Base-by-base conservation (phyloP, 2,329 filamentous ascomycete species). In the Fusarium irregulare region DNA sequence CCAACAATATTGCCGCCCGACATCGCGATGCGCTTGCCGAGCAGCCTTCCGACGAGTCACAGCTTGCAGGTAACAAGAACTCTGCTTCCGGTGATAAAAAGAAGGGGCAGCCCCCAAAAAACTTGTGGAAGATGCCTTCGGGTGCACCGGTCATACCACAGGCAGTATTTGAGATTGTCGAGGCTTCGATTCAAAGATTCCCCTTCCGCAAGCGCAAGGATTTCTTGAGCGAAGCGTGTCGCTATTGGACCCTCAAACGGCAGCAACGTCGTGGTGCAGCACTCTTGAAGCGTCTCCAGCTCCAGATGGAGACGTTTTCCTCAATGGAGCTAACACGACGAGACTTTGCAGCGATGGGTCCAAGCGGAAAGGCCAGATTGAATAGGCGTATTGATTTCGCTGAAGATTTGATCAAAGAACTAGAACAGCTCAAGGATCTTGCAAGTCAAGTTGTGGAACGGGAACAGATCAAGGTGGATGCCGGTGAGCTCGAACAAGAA, bases 221-320 rank as follows among this genome's bases (percentile, higher is more conserved):
- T 65, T 99, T 93, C 78, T 91, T 97, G 4, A 91, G 93, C 60
- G 95, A 98, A 79, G 93, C 93, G 3, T 98, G 95, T 82, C 94
- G 93, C 73, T 99, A 98, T 81, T 99, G 96, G 96, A 98, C 96
- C 0, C 81, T 99, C 68, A 99, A 99, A 82, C 89, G 96, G 59
- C 96, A 99, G 79, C 93, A 95, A 66, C 90, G 96, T 34, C 88
- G 96, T 62, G 96, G 96, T 48, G 96, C 96, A 30, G 93, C 96
- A 6, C 85, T 99, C 58, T 86, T 99, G 64, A 98, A 98, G 81
- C 90, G 96, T 37, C 85, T 99, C 21, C 96, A 99, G 78, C 83
- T 98, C 60, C 94, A 98, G 79, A 92, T 98, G 86, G 95, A 98
- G 79, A 93, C 93, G 0, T 99, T 98, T 79, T 95, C 95, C 9